Percentiles rank a stretch among this genome's conserved stretches.
Evolutionary conservation across 164 flowering plant species (phyloP).

Genomic region (Vitis labrusca): DNA sequence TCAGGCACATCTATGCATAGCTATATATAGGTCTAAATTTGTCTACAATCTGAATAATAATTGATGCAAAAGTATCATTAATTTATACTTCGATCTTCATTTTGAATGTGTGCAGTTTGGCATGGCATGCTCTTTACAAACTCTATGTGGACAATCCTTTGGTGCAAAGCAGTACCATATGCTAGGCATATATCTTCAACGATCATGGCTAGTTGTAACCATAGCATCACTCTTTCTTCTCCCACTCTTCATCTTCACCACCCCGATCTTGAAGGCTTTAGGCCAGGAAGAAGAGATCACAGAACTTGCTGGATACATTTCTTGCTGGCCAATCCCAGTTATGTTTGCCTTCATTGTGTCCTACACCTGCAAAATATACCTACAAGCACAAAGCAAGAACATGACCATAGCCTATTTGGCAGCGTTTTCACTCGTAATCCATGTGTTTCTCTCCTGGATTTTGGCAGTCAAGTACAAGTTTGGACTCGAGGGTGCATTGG

Average conservation of each 20-base stretch:
- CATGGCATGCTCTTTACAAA: constrained; percentile 66
- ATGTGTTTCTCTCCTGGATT: constrained; percentile 49
- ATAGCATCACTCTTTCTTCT: constrained; percentile 27
- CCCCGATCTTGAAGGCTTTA: constrained; percentile 36
- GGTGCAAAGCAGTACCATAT: constrained; percentile 59
- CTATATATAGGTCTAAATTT: too few species aligned
- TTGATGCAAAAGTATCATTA: too few species aligned
- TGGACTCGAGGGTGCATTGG: constrained; percentile 48
- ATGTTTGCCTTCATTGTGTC: constrained; percentile 31
- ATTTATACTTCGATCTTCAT: background rate
- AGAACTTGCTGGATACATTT: constrained; percentile 31
- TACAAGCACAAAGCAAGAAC: constrained; percentile 58
- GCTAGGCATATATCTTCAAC: constrained; percentile 64
- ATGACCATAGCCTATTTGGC: constrained; percentile 43
- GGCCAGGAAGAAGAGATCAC: constrained; percentile 44
- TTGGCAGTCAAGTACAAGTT: constrained; percentile 23
- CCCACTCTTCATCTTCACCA: constrained; percentile 40
- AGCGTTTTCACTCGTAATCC: constrained; percentile 31
- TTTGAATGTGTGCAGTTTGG: constrained; percentile 42
- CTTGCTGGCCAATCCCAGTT: constrained; percentile 39
- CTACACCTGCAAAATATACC: constrained; percentile 50
- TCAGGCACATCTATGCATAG: too few species aligned
- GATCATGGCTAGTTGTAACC: constrained; percentile 48
- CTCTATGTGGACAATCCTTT: constrained; percentile 69
- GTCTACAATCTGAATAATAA: too few species aligned